Evolutionary conservation across 306 rosid species (phyloP), one percentile per base, ranked within the genome.

Genomic region (Vicia faba): DNA sequence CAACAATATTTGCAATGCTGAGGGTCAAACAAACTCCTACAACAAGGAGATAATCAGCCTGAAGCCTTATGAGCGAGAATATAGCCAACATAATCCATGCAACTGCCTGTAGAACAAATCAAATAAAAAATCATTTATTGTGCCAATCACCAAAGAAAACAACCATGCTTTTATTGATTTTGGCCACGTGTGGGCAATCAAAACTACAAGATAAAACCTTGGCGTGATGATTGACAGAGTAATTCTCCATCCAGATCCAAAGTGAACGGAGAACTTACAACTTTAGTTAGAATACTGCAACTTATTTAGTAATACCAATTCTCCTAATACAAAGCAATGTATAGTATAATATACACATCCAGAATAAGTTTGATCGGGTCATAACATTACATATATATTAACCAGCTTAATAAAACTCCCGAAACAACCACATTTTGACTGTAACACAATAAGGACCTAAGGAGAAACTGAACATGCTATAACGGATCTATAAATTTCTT

Each of bases 1-100:
- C 99, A 80, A 93, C 82, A 14, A 93, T 93, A 74, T 93, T 93
- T 58, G 99, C 99, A 64, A 93, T 49, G 80, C 95, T 86, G 71
- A 90, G 91, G 64, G 96, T 93, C 91, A 93, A 71, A 79, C 99
- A 90, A 79, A 93, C 99, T 82, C 96, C 99, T 8, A 90, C 64
- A 16, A 93, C 96, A 15, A 93, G 97, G 74, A 93, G 95, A 87
- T 88, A 90, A 83, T 93, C 99, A 66, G 99, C 99, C 80, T 93
- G 99, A 79, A 93, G 82, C 83, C 88, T 90, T 75, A 93, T 88
- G 74, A 93, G 86, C 11, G 99, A 93, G 82, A 93, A 93, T 80
- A 93, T 88, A 67, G 84, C 96, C 28, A 93, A 82, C 72, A 93
- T 66, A 3, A 87, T 74, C 99, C 99, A 93, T 8, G 75, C 75